phyloP scores from a whole-genome alignment of 2,329 filamentous ascomycete species.

The Didymella keratinophila region DNA sequence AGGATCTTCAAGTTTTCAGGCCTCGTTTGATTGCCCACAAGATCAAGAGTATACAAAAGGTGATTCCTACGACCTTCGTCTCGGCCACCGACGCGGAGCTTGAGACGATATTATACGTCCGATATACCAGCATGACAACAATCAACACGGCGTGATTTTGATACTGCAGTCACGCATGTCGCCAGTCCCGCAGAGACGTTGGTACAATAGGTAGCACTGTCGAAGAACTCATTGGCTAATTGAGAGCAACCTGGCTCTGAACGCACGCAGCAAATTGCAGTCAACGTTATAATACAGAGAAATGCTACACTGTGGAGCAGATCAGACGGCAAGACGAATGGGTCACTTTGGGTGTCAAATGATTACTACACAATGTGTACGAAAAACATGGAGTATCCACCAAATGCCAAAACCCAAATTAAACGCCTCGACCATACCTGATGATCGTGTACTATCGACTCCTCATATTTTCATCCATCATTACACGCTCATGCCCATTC shows the following conservation, averaged over 20 bases:
- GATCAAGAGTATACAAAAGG: not conserved
- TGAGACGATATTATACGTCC: not conserved
- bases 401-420: not conserved
- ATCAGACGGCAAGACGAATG: not conserved
- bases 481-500: conserved; percentile 8
- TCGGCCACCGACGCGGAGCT: not conserved
- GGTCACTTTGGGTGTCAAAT: not conserved
- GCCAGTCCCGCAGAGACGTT: too few species aligned
- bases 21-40: not conserved
- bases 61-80: not conserved
- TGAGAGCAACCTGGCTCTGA: too few species aligned
- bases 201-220: too few species aligned
- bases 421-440: conserved; percentile 29
- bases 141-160: too few species aligned
- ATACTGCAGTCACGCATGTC: too few species aligned
- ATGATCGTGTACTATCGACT: conserved; percentile 20
- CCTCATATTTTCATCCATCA: not conserved
- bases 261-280: too few species aligned
- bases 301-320: not conserved
- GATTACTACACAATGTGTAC: not conserved
- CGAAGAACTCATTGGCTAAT: too few species aligned
- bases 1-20: not conserved
- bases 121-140: not conserved
- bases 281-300: not conserved
- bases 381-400: not conserved